Conservation (phyloP, 225 moss, liverwort and hornwort genomes). For the Polytrichum commune region DNA sequence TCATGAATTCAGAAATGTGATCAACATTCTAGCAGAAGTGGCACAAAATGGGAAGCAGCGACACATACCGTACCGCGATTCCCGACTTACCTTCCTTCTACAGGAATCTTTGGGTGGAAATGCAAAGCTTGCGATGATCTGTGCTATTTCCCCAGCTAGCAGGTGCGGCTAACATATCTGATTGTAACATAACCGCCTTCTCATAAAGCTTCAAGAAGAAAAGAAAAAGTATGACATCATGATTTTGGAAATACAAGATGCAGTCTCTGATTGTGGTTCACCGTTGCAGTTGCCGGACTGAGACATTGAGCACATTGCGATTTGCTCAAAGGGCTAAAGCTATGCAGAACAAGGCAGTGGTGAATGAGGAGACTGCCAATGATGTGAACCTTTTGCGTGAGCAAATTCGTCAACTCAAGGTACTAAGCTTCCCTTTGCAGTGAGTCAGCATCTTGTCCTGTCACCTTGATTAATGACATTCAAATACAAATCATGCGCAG, state of each 20-base stretch:
- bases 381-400: constrained; percentile 83
- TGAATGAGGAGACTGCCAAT: constrained; percentile 75
- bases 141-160: constrained; percentile 86
- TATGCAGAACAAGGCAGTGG: constrained; percentile 85
- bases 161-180: constrained; percentile 32
- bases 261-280: neutral
- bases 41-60: constrained; percentile 76
- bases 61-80: constrained; percentile 84
- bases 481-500: too few species aligned
- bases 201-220: too few species aligned
- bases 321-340: constrained; percentile 90
- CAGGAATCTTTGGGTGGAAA: constrained; percentile 93
- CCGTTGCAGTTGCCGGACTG: constrained; percentile 61
- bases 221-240: too few species aligned
- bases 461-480: too few species aligned
- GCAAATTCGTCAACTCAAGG: constrained; percentile 87
- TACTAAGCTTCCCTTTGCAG: neutral
- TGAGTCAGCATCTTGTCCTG: too few species aligned
- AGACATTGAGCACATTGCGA: constrained; percentile 77
- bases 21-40: constrained; percentile 87
- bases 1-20: constrained; percentile 61
- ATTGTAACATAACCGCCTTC: too few species aligned
- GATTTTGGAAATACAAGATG: too few species aligned
- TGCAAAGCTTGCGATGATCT: constrained; percentile 91
- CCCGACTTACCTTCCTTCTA: constrained; percentile 77